These are phyloP conservation scores for Canavalia ensiformis DNA, from an alignment of 306 rosid genomes.

Conservation along the genomic window DNA sequence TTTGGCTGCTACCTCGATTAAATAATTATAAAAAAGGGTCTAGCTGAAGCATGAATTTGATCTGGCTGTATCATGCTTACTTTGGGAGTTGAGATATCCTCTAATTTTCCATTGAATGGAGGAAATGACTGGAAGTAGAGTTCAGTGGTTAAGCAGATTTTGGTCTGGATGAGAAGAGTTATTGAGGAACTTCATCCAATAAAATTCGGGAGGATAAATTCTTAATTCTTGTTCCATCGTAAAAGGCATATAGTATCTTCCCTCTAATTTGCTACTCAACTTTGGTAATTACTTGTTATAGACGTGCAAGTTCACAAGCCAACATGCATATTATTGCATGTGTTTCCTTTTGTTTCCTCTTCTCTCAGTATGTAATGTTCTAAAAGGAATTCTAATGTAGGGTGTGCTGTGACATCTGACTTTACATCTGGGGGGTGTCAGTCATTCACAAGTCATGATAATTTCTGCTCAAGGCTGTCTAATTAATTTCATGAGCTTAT, in stretches of 20 bases:
- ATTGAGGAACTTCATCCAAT: neutral
- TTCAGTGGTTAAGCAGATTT: slow-evolving; percentile 24
- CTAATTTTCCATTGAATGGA: slow-evolving; percentile 14
- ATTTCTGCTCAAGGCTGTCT: neutral
- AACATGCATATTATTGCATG: neutral
- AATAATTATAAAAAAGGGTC: neutral
- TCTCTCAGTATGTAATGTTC: slow-evolving; percentile 10
- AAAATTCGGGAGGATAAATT: neutral
- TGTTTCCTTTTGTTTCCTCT: slow-evolving; percentile 21
- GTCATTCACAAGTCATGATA: slow-evolving; percentile 10
- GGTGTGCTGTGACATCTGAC: slow-evolving; percentile 1
- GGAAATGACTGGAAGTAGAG: slow-evolving; percentile 35
- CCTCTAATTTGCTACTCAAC: neutral
- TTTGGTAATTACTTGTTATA: slow-evolving; percentile 1
- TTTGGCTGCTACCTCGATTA: slow-evolving; percentile 18
- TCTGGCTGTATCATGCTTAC: slow-evolving; percentile 20
- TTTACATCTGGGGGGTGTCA: slow-evolving; percentile 6
- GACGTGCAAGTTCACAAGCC: neutral
- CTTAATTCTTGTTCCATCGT: slow-evolving; percentile 6
- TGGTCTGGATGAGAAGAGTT: slow-evolving; percentile 7
- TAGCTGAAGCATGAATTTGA: slow-evolving; percentile 16
- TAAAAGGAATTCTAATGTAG: slow-evolving; percentile 5
- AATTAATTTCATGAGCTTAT: slow-evolving; percentile 33
- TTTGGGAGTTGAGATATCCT: slow-evolving; percentile 11
- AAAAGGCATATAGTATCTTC: neutral